Evolutionary conservation across 1,139 yeast species (phyloP), one percentile per base, ranked within the genome.

Genomic region (Lodderomyces margitis): DNA sequence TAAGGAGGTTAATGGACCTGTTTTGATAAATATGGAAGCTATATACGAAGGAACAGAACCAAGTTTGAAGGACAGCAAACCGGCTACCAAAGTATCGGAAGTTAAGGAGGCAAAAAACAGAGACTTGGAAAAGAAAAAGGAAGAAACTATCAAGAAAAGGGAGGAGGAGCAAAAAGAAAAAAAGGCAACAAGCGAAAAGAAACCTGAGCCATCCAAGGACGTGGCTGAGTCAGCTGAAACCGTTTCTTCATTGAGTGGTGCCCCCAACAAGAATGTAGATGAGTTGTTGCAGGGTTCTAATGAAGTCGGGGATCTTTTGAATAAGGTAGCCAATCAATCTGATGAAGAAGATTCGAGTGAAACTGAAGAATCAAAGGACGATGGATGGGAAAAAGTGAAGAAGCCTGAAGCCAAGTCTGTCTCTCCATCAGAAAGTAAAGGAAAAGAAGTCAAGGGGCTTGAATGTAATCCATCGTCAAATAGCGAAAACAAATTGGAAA

Each of bases 1-100:
- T 27, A 83, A 88, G 60, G 74, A 75, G 24, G 83, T 83, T 24
- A 80, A 80, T 46, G 94, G 92, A 5, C 98, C 98, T n/a, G 68
- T 87, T 43, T 69, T 89, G 48, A 70, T 87, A 56, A 78, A 82
- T 34, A 78, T 94, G 83, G 84, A 78, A 56, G 78, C 87, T 5
- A 55, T 89, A 16, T 91, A 77, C 59, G 94, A 89, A 21, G 96
- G 96, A 17, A 64, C 76, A n/a, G 75, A 72, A 38, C 80, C 83
- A 23, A 57, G 58, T 14, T 51, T 68, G 32, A 59, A 58, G 42
- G 70, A 67, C 44, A 62, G 74, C 0, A 57, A 57, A 14, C 71
- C 74, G 9, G 62, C 57, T 6, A 55, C 61, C 2, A 56, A 46
- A 21, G 58, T 67, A 9, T 50, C 59, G 21, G 57, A 51, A n/a